Evolutionary conservation across 257 asterid species (phyloP).

Genomic region (Cynanchum wilfordii): DNA sequence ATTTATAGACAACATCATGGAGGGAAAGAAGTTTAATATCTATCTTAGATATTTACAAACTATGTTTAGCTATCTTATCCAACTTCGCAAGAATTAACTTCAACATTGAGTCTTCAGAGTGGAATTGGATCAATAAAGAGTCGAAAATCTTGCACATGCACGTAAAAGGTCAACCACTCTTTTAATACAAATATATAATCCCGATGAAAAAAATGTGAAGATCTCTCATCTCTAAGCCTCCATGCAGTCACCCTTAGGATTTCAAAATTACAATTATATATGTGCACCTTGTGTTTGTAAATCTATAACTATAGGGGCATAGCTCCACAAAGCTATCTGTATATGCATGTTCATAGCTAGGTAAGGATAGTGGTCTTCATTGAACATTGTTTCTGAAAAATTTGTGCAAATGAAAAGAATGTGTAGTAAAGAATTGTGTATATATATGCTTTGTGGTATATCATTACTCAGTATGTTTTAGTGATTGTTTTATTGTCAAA

Average conservation of each 20-base stretch:
- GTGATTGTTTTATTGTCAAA: no score
- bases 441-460: no score
- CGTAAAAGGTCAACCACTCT: slow-evolving; percentile 54
- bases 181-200: slow-evolving; percentile 67
- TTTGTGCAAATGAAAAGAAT: not conserved
- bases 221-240: slow-evolving; percentile 50
- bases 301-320: slow-evolving; percentile 16
- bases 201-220: slow-evolving; percentile 65
- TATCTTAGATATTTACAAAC: no score
- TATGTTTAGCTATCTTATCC: no score
- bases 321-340: slow-evolving; percentile 9
- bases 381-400: not conserved
- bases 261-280: slow-evolving; percentile 64
- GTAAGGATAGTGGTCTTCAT: not conserved
- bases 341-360: slow-evolving; percentile 12
- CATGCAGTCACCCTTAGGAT: slow-evolving; percentile 53
- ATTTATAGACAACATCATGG: no score
- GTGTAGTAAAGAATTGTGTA: not conserved
- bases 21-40: no score
- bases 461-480: no score
- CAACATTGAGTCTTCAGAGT: slow-evolving; percentile 39
- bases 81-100: no score
- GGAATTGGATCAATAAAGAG: slow-evolving; percentile 32
- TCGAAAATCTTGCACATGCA: slow-evolving; percentile 41
- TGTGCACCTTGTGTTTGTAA: slow-evolving; percentile 68